Conservation (phyloP, 179 eudicot genomes). For the Silene vulgaris region DNA sequence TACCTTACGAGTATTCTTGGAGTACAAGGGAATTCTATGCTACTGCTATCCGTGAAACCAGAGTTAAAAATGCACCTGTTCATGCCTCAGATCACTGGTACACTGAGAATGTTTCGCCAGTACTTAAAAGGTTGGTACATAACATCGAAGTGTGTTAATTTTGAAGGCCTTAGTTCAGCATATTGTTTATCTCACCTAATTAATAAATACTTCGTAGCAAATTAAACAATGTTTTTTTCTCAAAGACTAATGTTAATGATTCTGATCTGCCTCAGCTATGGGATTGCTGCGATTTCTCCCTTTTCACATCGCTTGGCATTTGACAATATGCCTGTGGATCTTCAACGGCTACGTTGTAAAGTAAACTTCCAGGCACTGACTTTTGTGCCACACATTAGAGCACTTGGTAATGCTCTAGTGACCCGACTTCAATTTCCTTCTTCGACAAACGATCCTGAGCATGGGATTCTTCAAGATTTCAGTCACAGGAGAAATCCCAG, state of each 20-base stretch:
- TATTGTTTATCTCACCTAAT: no score
- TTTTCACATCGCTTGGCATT: constrained; percentile 93
- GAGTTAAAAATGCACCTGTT: constrained; percentile 89
- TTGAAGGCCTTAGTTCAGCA: no score
- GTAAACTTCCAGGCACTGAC: constrained; percentile 80
- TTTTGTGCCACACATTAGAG: constrained; percentile 77
- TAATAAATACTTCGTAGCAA: no score
- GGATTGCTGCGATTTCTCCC: constrained; percentile 93
- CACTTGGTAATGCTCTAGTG: constrained; percentile 87
- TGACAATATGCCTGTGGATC: constrained; percentile 80
- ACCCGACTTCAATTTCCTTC: constrained; percentile 59
- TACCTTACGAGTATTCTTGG: constrained; percentile 86
- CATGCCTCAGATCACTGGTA: constrained; percentile 98
- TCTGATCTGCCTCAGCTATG: constrained; percentile 51
- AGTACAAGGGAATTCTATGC: constrained; percentile 91
- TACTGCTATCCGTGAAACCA: constrained; percentile 79
- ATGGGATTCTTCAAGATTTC: constrained; percentile 41
- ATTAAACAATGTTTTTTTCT: not conserved
- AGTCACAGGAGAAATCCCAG: constrained; percentile 34
- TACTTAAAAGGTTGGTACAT: constrained; percentile 59
- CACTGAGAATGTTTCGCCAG: constrained; percentile 68
- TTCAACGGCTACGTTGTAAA: constrained; percentile 92
- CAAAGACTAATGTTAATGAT: constrained; percentile 10
- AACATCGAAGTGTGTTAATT: no score
- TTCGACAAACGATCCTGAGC: constrained; percentile 33